Conservation (phyloP, 140 eudicot species). For the Ambrosia hybrid region DNA sequence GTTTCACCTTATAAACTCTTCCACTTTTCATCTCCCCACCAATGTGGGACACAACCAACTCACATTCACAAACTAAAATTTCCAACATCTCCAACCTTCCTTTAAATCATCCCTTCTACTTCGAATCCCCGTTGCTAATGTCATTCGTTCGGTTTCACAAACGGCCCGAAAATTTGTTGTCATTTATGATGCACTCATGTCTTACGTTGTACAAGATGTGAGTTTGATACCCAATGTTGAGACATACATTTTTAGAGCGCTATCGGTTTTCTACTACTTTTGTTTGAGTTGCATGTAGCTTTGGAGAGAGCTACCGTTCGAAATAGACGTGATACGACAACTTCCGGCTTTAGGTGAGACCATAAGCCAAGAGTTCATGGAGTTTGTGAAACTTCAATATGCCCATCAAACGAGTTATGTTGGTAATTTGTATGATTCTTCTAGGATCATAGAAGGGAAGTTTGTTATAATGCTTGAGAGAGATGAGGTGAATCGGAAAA, state of each 20-base stretch:
- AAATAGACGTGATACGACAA: neutral
- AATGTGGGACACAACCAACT: too few species aligned
- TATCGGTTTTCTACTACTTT: conserved; percentile 16
- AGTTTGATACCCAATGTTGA: conserved; percentile 38
- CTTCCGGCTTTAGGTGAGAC: neutral
- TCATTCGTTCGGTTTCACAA: conserved; percentile 27
- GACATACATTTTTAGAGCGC: conserved; percentile 30
- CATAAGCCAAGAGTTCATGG: conserved; percentile 17
- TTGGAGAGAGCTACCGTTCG: conserved; percentile 8
- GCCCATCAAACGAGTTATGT: neutral
- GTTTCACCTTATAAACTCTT: too few species aligned
- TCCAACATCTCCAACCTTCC: conserved; percentile 34
- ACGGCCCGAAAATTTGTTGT: conserved; percentile 30
- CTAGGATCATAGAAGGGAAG: conserved; percentile 8
- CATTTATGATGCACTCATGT: conserved; percentile 48
- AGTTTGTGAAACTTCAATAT: conserved; percentile 9
- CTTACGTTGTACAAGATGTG: conserved; percentile 55
- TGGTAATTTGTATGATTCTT: conserved; percentile 28
- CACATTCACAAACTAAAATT: too few species aligned
- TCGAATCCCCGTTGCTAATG: conserved; percentile 30
- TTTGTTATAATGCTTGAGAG: conserved; percentile 17
- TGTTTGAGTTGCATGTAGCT: conserved; percentile 3
- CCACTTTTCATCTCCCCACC: too few species aligned
- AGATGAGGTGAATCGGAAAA: neutral
- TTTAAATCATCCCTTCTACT: conserved; percentile 31